These are phyloP conservation scores for Aegilops tauschii DNA, from an alignment of 176 grass and related monocot species.

Conservation along the genomic window DNA sequence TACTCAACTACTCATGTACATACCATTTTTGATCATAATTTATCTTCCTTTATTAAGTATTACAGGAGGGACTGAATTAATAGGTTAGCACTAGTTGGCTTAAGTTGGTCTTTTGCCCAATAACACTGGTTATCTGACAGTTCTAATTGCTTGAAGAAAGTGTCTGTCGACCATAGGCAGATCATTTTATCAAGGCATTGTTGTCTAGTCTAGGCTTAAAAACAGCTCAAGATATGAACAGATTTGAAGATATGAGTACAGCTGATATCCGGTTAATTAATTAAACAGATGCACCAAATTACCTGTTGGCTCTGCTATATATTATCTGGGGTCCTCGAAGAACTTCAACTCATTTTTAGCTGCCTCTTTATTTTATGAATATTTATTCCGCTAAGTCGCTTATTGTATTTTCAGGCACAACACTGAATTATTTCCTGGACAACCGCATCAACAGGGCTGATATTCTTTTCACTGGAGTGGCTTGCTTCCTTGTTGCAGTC, in stretches of 20 bases:
- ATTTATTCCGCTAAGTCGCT: background rate
- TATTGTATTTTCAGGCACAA: slow-evolving; percentile 51
- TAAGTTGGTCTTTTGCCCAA: background rate
- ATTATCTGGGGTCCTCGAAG: background rate
- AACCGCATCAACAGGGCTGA: slow-evolving; percentile 72
- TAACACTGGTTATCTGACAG: background rate
- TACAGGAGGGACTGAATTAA: background rate
- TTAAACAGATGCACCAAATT: no score
- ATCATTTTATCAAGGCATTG: background rate
- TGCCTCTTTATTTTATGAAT: no score
- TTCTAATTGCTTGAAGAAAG: background rate
- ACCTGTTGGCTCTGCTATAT: no score
- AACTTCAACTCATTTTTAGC: background rate
- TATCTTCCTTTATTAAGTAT: background rate
- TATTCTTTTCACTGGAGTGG: slow-evolving; percentile 70
- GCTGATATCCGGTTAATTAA: no score
- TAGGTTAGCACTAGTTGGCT: background rate
- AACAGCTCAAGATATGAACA: background rate
- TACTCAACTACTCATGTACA: background rate
- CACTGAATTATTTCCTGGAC: slow-evolving; percentile 68
- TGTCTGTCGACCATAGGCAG: background rate
- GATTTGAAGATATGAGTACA: background rate
- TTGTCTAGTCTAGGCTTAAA: background rate
- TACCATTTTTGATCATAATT: background rate
- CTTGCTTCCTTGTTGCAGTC: slow-evolving; percentile 70